phyloP scores from a whole-genome alignment of 345 rosid genomes.

The Streptanthus diversifolius region DNA sequence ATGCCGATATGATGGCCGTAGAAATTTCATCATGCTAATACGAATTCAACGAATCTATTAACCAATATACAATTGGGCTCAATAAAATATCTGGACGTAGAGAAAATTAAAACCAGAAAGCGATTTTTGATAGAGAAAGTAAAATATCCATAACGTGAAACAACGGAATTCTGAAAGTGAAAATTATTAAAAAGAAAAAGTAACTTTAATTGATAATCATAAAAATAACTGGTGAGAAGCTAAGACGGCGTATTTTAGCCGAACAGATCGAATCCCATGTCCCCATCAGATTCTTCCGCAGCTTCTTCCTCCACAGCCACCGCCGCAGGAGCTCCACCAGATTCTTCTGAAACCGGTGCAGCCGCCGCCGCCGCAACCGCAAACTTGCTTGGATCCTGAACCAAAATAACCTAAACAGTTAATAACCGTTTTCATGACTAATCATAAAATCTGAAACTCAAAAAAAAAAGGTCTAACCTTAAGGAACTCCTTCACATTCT shows the following conservation, averaged over 20 bases:
- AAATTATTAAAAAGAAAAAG: neutral
- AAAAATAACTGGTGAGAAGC: neutral
- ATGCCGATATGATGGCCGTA: neutral
- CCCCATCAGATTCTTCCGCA: constrained; percentile 81
- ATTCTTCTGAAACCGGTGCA: constrained; percentile 30
- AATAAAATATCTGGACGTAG: neutral
- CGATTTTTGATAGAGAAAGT: neutral
- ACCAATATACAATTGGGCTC: neutral
- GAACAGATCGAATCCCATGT: constrained; percentile 82
- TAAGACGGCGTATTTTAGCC: constrained; percentile 35
- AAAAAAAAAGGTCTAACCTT: constrained; percentile 37
- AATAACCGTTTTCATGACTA: neutral
- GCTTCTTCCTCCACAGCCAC: constrained; percentile 56
- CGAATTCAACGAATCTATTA: neutral
- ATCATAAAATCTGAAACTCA: neutral
- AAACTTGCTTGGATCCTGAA: constrained; percentile 83
- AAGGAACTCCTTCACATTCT: constrained; percentile 77
- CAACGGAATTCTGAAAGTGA: neutral
- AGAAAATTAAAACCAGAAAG: neutral
- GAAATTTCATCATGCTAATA: neutral
- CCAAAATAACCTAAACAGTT: neutral
- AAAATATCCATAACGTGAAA: neutral
- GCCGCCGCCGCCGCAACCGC: constrained; percentile 43
- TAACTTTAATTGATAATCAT: neutral
- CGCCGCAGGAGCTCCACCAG: constrained; percentile 39